phyloP scores from a whole-genome alignment of 2,329 filamentous ascomycete species.

The Neonectria punicea region DNA sequence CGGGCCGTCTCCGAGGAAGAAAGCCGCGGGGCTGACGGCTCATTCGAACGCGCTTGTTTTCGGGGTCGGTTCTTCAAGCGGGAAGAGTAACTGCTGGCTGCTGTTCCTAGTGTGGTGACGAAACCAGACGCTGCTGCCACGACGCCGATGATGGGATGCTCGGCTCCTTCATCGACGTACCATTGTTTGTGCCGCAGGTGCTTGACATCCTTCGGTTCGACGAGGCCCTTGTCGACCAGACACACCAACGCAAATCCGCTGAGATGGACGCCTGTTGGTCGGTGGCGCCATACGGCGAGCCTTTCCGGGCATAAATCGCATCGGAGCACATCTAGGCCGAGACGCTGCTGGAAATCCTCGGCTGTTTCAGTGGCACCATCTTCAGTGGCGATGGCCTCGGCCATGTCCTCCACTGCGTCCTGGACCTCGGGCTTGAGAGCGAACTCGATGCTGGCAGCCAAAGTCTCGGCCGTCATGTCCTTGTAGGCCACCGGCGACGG shows the following conservation, averaged over 20 bases:
- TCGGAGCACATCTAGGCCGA: slow-evolving; percentile 64
- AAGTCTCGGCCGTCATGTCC: slow-evolving; percentile 64
- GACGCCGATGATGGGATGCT: slow-evolving; percentile 71
- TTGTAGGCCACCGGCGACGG: slow-evolving; percentile 68
- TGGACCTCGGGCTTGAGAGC: slow-evolving; percentile 62
- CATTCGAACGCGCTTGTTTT: neutral
- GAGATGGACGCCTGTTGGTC: slow-evolving; percentile 62
- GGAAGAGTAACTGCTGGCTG: slow-evolving; percentile 31
- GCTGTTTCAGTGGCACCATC: slow-evolving; percentile 63
- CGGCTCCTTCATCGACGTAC: slow-evolving; percentile 72
- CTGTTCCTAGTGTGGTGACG: slow-evolving; percentile 64
- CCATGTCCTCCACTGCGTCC: slow-evolving; percentile 52
- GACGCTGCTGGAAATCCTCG: slow-evolving; percentile 63
- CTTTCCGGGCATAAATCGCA: slow-evolving; percentile 68
- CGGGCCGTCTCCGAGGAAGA: neutral
- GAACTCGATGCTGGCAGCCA: slow-evolving; percentile 63
- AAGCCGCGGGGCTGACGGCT: neutral
- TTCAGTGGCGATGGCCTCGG: slow-evolving; percentile 63
- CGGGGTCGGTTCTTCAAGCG: slow-evolving; percentile 27
- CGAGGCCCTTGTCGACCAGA: slow-evolving; percentile 62
- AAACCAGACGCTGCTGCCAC: slow-evolving; percentile 73
- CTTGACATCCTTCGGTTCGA: slow-evolving; percentile 68
- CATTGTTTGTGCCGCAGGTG: slow-evolving; percentile 62
- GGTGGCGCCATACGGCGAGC: slow-evolving; percentile 71
- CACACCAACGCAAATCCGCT: slow-evolving; percentile 71